Evolutionary conservation across 2,329 filamentous ascomycete genomes (phyloP).

Genomic region (Emergomyces orientalis): DNA sequence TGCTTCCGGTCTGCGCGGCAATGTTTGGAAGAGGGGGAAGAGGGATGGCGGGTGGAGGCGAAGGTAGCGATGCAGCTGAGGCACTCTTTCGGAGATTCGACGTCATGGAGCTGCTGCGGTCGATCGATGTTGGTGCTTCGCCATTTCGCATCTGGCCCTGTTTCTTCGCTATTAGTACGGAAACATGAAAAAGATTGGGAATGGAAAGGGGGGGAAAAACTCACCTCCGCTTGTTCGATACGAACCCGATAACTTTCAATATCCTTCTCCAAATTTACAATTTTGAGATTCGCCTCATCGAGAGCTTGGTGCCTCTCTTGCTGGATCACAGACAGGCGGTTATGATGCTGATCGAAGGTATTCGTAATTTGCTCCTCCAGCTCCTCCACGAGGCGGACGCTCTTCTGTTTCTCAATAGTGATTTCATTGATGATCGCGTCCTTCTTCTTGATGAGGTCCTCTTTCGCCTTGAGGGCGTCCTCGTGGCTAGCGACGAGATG

Average conservation of each 20-base stretch:
- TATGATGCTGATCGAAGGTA: slow-evolving; percentile 93
- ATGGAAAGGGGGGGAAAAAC: slow-evolving; percentile 19
- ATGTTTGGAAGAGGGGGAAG: slow-evolving; percentile 74
- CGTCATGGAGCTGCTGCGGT: slow-evolving; percentile 49
- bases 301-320: slow-evolving; percentile 64
- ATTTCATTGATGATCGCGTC: slow-evolving; percentile 42
- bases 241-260: slow-evolving; percentile 47
- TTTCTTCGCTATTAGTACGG: not conserved
- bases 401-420: slow-evolving; percentile 70
- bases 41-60: slow-evolving; percentile 91
- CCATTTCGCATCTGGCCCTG: slow-evolving; percentile 35
- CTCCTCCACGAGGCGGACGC: slow-evolving; percentile 83
- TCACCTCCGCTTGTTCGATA: slow-evolving; percentile 67
- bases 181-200: not conserved
- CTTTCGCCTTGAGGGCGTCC: slow-evolving; percentile 37
- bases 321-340: slow-evolving; percentile 74
- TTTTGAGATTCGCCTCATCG: slow-evolving; percentile 65
- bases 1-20: slow-evolving; percentile 45
- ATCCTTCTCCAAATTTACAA: slow-evolving; percentile 55
- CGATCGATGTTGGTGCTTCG: slow-evolving; percentile 35
- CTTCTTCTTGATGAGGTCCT: slow-evolving; percentile 38
- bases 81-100: slow-evolving; percentile 76
- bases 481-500: slow-evolving; percentile 40
- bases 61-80: slow-evolving; percentile 75
- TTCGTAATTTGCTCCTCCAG: slow-evolving; percentile 91